Conservation (phyloP, 305 asterid species). For the Plantago rigida region DNA sequence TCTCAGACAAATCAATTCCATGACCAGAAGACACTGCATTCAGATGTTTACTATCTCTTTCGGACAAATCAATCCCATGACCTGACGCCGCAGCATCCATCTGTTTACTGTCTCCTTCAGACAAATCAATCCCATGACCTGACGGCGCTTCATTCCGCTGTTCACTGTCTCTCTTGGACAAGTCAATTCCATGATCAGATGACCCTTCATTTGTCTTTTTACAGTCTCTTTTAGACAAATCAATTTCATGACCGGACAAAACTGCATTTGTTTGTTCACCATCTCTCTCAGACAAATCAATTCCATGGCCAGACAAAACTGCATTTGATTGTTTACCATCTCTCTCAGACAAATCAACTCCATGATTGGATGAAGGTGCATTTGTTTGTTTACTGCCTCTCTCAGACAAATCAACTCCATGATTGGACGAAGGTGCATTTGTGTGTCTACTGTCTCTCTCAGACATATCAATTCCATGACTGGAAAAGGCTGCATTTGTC, state of each 20-base stretch:
- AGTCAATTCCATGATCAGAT: not conserved
- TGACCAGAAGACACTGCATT: not conserved
- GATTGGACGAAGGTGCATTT: not conserved
- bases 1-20: not conserved
- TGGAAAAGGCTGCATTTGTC: not conserved
- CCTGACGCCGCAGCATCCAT: not conserved
- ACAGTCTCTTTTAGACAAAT: not conserved
- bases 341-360: too few species aligned
- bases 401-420: not conserved
- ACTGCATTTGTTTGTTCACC: constrained; percentile 27
- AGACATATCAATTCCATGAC: constrained; percentile 3
- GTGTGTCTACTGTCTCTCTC: constrained; percentile 2
- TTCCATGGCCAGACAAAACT: not conserved
- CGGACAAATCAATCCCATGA: too few species aligned
- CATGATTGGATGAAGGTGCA: too few species aligned
- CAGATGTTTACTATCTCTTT: too few species aligned
- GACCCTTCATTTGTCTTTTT: not conserved
- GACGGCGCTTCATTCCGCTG: not conserved
- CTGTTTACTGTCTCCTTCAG: constrained; percentile 1
- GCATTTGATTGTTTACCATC: too few species aligned
- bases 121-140: not conserved
- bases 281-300: constrained; percentile 17
- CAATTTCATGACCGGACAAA: not conserved
- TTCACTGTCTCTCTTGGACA: constrained; percentile 5
- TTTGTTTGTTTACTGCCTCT: not conserved